Conservation (phyloP, 495 filamentous ascomycete species). For the Lindgomyces ingoldianus region DNA sequence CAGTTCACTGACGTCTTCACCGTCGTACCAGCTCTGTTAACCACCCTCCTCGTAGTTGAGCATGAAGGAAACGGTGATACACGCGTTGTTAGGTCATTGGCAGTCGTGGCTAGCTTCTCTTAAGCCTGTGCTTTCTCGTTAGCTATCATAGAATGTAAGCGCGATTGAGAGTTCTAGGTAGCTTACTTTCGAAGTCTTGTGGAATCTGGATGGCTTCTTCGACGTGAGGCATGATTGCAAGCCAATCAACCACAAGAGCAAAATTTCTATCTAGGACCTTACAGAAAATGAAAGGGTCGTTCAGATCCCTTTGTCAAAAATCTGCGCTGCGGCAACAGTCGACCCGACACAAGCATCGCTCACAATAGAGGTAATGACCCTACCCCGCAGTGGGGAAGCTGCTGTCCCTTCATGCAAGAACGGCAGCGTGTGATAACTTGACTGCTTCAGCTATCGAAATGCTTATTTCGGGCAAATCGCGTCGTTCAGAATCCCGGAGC, state of each 20-base stretch:
- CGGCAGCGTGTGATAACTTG: background rate
- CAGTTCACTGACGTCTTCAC: slow-evolving; percentile 38
- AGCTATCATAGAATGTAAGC: too few relatives aligned
- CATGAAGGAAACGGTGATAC: slow-evolving; percentile 43
- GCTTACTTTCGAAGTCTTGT: slow-evolving; percentile 40
- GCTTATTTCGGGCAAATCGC: too few relatives aligned
- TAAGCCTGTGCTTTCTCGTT: slow-evolving; percentile 34
- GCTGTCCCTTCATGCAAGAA: background rate
- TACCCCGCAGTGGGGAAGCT: slow-evolving; percentile 21
- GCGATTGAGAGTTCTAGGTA: background rate
- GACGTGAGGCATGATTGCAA: slow-evolving; percentile 34
- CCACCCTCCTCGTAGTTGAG: slow-evolving; percentile 45
- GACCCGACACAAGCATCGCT: background rate
- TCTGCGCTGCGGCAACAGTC: background rate
- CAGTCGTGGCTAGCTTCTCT: slow-evolving; percentile 32
- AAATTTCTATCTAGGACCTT: background rate
- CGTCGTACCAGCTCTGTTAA: slow-evolving; percentile 39
- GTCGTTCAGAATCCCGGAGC: background rate
- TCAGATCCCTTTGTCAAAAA: background rate
- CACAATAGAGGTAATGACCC: background rate
- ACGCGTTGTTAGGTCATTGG: slow-evolving; percentile 42
- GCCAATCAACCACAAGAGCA: too few relatives aligned
- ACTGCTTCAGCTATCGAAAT: background rate
- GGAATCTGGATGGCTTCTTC: slow-evolving; percentile 39
- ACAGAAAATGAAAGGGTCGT: background rate